These are phyloP conservation scores for Albizia julibrissin DNA, from an alignment of 306 rosid species.

Conservation along the genomic window DNA sequence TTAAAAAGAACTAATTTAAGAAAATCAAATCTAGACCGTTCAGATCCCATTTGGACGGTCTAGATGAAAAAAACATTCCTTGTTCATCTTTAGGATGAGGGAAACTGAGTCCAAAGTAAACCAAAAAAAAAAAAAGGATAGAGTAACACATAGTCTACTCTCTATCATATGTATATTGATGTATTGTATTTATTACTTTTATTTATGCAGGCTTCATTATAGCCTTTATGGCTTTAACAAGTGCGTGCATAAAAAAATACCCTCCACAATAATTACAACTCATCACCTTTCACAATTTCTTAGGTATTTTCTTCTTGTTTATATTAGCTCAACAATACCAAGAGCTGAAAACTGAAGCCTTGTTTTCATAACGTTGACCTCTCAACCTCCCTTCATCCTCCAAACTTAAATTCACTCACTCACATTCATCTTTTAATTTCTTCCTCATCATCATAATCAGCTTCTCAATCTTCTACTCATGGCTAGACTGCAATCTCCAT, in stretches of 20 bases:
- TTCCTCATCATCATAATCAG: neutral
- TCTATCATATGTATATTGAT: neutral
- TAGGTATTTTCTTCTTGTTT: slow-evolving; percentile 6
- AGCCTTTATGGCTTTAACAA: slow-evolving; percentile 18
- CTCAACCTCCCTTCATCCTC: slow-evolving; percentile 44
- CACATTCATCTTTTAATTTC: neutral
- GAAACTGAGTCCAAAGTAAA: too few species aligned
- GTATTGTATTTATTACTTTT: neutral
- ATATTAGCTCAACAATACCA: slow-evolving; percentile 19
- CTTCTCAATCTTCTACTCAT: slow-evolving; percentile 14
- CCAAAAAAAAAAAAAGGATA: neutral
- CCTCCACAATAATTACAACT: slow-evolving; percentile 19
- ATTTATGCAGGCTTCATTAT: neutral
- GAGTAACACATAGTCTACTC: neutral
- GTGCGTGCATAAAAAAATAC: neutral
- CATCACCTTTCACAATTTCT: slow-evolving; percentile 6
- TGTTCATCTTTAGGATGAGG: too few species aligned
- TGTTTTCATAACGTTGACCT: slow-evolving; percentile 34
- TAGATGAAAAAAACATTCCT: too few species aligned
- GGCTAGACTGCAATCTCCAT: slow-evolving; percentile 36
- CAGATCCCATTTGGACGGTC: too few species aligned
- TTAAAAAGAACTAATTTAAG: too few species aligned
- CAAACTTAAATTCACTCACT: neutral
- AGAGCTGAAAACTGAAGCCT: slow-evolving; percentile 2
- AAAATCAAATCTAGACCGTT: too few species aligned